Percentiles rank a stretch among this genome's conserved stretches.
Conservation (phyloP, 495 filamentous ascomycete genomes). For the Glonium stellatum region DNA sequence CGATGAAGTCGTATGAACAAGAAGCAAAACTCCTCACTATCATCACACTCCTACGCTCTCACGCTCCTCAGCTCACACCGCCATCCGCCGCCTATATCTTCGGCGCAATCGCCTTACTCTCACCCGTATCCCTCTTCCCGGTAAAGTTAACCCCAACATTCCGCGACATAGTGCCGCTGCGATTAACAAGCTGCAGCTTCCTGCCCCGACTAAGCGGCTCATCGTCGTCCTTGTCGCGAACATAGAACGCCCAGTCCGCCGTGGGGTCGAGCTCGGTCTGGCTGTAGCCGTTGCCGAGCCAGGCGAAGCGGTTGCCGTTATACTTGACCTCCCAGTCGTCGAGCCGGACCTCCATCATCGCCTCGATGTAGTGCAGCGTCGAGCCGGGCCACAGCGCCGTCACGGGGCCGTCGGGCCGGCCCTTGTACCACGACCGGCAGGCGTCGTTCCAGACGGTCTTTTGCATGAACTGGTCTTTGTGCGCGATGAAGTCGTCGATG, state of each 20-base stretch:
- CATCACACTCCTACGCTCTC: neutral
- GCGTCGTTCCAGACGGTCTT: slow-evolving; percentile 43
- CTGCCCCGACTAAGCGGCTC: slow-evolving; percentile 27
- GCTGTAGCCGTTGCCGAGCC: slow-evolving; percentile 43
- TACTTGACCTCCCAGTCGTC: slow-evolving; percentile 49
- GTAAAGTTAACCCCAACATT: neutral
- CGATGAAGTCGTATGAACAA: no score
- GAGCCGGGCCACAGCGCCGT: slow-evolving; percentile 38
- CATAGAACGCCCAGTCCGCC: slow-evolving; percentile 40
- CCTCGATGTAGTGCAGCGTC: slow-evolving; percentile 44
- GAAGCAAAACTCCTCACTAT: no score
- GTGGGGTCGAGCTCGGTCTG: slow-evolving; percentile 30
- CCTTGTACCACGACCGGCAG: slow-evolving; percentile 53
- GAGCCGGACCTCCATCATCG: slow-evolving; percentile 39
- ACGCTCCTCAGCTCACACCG: neutral
- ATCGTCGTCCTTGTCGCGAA: slow-evolving; percentile 38
- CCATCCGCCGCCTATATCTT: neutral
- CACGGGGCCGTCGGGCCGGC: slow-evolving; percentile 30
- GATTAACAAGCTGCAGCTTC: slow-evolving; percentile 31
- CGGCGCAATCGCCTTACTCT: neutral
- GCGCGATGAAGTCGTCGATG: slow-evolving; percentile 41
- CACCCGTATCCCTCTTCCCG: neutral
- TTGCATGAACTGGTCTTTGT: slow-evolving; percentile 45
- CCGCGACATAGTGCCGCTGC: slow-evolving; percentile 24
- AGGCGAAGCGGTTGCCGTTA: slow-evolving; percentile 42